Percentiles rank a stretch among this genome's conserved stretches.
phyloP scores from a whole-genome alignment of 2,329 filamentous ascomycete species.

The Pseudopithomyces chartarum region DNA sequence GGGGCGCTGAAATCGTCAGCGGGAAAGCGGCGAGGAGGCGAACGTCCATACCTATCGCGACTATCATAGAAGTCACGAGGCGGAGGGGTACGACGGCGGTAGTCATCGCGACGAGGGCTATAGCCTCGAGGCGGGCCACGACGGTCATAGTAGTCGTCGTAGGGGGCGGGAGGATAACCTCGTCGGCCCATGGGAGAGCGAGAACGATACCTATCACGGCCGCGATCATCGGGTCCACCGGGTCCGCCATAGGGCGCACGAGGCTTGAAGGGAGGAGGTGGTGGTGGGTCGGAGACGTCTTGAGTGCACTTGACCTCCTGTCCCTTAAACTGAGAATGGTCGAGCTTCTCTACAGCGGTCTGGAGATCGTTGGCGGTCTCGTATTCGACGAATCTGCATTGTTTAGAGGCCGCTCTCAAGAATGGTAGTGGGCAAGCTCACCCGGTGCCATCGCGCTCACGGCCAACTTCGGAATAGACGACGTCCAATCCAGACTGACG shows the following conservation, averaged over 20 bases:
- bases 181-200: slow-evolving; percentile 73
- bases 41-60: slow-evolving; percentile 65
- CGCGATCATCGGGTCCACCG: slow-evolving; percentile 65
- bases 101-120: slow-evolving; percentile 84
- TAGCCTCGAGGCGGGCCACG: slow-evolving; percentile 82
- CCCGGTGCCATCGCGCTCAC: slow-evolving; percentile 91
- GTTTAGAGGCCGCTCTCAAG: slow-evolving; percentile 15
- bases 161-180: slow-evolving; percentile 64
- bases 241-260: slow-evolving; percentile 40
- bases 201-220: slow-evolving; percentile 76
- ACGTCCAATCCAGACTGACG: slow-evolving; percentile 96
- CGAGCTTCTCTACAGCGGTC: slow-evolving; percentile 91
- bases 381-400: slow-evolving; percentile 88
- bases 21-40: slow-evolving; percentile 67
- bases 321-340: slow-evolving; percentile 91
- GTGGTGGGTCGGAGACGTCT: slow-evolving; percentile 67
- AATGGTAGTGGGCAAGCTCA: slow-evolving; percentile 54
- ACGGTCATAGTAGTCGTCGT: slow-evolving; percentile 76
- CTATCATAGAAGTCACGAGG: slow-evolving; percentile 88
- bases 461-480: slow-evolving; percentile 94
- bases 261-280: slow-evolving; percentile 43
- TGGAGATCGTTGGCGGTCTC: slow-evolving; percentile 90
- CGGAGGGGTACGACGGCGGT: slow-evolving; percentile 77
- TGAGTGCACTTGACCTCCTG: slow-evolving; percentile 82
- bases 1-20: slow-evolving; percentile 76